Conservation (phyloP, 352 stramenopile species). For the Plasmopara muralis region DNA sequence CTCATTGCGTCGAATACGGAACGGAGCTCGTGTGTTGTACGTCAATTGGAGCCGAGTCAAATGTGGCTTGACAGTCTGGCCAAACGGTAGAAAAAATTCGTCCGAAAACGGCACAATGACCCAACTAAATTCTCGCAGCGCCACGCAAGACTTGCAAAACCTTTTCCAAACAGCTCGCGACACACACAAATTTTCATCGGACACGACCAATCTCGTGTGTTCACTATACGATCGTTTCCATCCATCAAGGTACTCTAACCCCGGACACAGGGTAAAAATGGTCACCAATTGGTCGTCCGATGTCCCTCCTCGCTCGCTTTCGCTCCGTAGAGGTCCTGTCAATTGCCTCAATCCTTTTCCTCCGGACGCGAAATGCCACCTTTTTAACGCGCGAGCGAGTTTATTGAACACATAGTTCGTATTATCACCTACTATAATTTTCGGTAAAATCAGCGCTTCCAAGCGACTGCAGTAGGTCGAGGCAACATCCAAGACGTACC, state of each 20-base stretch:
- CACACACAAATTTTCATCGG: slow-evolving; percentile 32
- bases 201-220: slow-evolving; percentile 26
- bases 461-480: slow-evolving; percentile 26
- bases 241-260: slow-evolving; percentile 55
- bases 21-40: slow-evolving; percentile 44
- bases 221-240: slow-evolving; percentile 57
- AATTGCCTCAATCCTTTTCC: slow-evolving; percentile 27
- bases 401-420: slow-evolving; percentile 36
- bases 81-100: slow-evolving; percentile 58
- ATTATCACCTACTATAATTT: slow-evolving; percentile 31
- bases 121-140: slow-evolving; percentile 58
- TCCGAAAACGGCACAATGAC: slow-evolving; percentile 60
- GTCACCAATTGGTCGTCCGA: slow-evolving; percentile 31
- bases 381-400: slow-evolving; percentile 26
- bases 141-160: slow-evolving; percentile 37
- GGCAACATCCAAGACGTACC: slow-evolving; percentile 30
- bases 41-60: slow-evolving; percentile 41
- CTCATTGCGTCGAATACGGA: slow-evolving; percentile 40
- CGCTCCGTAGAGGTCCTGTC: slow-evolving; percentile 26
- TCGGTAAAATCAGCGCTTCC: slow-evolving; percentile 35
- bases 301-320: slow-evolving; percentile 27
- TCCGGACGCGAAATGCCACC: slow-evolving; percentile 21
- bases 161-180: slow-evolving; percentile 29
- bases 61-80: slow-evolving; percentile 25
- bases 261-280: slow-evolving; percentile 32